Evolutionary conservation across 208 protist species (phyloP).

Genomic region (Leishmania lainsoni): DNA sequence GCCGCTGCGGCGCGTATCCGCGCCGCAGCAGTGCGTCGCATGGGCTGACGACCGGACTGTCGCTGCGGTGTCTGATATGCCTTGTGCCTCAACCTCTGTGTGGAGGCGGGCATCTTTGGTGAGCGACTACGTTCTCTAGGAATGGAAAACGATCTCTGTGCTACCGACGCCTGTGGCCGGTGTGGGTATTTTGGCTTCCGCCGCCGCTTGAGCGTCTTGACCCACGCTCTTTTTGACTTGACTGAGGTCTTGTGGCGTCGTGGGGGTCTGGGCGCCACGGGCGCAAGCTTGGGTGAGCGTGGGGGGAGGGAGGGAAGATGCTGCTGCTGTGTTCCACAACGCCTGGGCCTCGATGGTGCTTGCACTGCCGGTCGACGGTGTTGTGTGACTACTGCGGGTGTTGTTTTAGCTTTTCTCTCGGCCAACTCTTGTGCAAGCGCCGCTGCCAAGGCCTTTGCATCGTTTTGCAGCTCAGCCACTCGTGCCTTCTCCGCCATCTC

Average conservation of each 20-base stretch:
- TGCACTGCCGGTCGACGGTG: neutral
- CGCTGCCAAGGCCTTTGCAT: slow-evolving; percentile 9
- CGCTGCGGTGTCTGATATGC: neutral
- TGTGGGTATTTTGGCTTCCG: neutral
- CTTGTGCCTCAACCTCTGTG: neutral
- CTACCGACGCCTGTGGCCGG: neutral
- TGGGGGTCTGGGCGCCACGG: neutral
- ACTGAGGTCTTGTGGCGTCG: neutral
- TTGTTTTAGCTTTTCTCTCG: neutral
- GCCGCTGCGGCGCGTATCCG: slow-evolving; percentile 12
- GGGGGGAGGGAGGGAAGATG: neutral
- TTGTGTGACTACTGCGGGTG: neutral
- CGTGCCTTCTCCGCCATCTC: slow-evolving; percentile 3
- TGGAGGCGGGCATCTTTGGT: neutral
- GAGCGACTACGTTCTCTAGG: neutral
- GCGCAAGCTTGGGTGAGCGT: neutral
- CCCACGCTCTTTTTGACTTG: neutral
- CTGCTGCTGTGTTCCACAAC: neutral
- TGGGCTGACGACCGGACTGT: neutral
- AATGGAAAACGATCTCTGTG: neutral
- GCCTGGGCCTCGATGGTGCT: neutral
- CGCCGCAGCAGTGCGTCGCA: slow-evolving; percentile 9
- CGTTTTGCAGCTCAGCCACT: slow-evolving; percentile 1
- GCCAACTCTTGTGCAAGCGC: slow-evolving; percentile 4
- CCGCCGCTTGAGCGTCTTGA: neutral